A percentile compares a stretch with the other conserved stretches of the same genome.
Evolutionary conservation across 805 yeast genomes (phyloP).

Genomic region (Torulaspora indica): DNA sequence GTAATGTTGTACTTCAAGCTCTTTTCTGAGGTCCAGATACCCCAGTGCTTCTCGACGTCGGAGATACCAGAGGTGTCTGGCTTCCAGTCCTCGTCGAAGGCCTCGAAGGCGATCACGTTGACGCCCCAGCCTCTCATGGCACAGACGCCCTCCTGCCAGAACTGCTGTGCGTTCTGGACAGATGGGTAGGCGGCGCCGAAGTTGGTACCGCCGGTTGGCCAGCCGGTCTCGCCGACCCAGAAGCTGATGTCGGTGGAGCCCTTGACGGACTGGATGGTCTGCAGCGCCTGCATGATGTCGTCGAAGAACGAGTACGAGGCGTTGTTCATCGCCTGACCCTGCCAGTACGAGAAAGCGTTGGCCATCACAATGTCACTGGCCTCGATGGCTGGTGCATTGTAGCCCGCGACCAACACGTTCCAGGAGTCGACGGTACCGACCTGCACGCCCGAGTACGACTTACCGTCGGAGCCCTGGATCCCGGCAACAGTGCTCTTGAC

Average conservation of each 20-base stretch:
- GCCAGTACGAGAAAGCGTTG: constrained; percentile 98
- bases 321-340: constrained; percentile 82
- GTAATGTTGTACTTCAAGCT: constrained; percentile 43
- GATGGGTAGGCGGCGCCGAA: constrained; percentile 65
- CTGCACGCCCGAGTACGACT: constrained; percentile 61
- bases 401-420: constrained; percentile 84
- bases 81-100: constrained; percentile 95
- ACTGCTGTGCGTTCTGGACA: constrained; percentile 65
- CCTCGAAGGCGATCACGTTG: constrained; percentile 89
- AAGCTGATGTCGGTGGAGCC: constrained; percentile 81
- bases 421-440: constrained; percentile 97
- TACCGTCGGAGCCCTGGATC: constrained; percentile 75
- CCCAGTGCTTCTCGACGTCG: constrained; percentile 93
- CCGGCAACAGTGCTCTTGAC: constrained; percentile 55
- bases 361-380: constrained; percentile 85
- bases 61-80: constrained; percentile 82
- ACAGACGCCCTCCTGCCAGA: constrained; percentile 87
- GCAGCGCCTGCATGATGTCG: constrained; percentile 96
- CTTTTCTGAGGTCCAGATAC: constrained; percentile 62
- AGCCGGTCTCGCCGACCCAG: constrained; percentile 98
- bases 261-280: constrained; percentile 77
- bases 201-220: constrained; percentile 85
- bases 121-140: constrained; percentile 95
- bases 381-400: constrained; percentile 60
- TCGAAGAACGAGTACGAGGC: constrained; percentile 90